Percentiles rank a stretch among this genome's conserved stretches.
Conservation (phyloP, 73 alveolate species). For the Symbiodinium pilosum region DNA sequence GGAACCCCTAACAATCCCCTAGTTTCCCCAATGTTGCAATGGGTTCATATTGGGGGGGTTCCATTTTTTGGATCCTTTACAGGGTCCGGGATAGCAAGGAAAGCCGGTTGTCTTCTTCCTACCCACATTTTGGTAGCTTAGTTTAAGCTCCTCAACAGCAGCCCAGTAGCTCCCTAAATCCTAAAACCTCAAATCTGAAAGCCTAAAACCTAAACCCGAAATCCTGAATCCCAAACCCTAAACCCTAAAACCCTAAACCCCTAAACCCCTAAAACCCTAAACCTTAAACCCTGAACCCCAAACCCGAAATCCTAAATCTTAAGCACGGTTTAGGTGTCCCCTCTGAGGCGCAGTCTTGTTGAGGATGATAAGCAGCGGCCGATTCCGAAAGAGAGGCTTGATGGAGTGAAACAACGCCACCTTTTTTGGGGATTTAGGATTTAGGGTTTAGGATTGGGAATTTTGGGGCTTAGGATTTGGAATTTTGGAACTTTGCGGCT, state of each 20-base stretch:
- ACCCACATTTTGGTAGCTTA: too few relatives aligned
- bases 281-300: neutral
- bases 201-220: too few relatives aligned
- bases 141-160: too few relatives aligned
- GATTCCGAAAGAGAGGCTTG: conserved; percentile 99
- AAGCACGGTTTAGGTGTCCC: conserved; percentile 89
- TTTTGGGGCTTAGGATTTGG: neutral
- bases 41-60: too few relatives aligned
- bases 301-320: neutral
- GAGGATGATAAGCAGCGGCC: conserved; percentile 99
- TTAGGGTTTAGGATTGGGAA: neutral
- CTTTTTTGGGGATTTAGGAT: conserved; percentile 96
- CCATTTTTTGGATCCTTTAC: too few relatives aligned
- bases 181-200: too few relatives aligned
- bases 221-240: too few relatives aligned
- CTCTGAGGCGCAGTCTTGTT: conserved; percentile 96
- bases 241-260: neutral
- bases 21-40: too few relatives aligned
- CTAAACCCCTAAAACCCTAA: neutral
- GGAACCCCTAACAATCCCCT: too few relatives aligned
- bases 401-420: conserved; percentile 98
- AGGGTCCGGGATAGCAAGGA: too few relatives aligned
- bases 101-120: too few relatives aligned
- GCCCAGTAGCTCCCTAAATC: too few relatives aligned
- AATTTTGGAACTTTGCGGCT: neutral